These are phyloP conservation scores for Neofusicoccum sp. DNA, from an alignment of 2,329 filamentous ascomycete species.

Conservation along the genomic window DNA sequence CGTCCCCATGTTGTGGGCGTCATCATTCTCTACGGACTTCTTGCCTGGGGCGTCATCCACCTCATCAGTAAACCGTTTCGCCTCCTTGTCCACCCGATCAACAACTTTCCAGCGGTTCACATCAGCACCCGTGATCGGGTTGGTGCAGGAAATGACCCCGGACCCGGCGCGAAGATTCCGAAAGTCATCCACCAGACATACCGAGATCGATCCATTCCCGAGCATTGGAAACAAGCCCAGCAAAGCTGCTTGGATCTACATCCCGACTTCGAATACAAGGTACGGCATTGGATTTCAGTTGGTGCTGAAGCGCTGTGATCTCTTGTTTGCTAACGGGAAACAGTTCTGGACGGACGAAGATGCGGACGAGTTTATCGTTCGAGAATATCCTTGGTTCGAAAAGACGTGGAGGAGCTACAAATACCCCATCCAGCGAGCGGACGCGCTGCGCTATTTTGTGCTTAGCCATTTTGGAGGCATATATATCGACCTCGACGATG, in stretches of 20 bases:
- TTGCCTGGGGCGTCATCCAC: not conserved
- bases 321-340: too few relatives aligned
- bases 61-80: not conserved
- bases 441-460: constrained; percentile 28
- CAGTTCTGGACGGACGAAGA: constrained; percentile 24
- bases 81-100: not conserved
- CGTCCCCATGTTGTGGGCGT: not conserved
- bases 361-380: constrained; percentile 22
- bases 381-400: constrained; percentile 25
- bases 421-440: constrained; percentile 29
- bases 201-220: constrained; percentile 66
- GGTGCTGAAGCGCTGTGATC: not conserved
- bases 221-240: constrained; percentile 64
- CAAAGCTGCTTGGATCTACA: constrained; percentile 66
- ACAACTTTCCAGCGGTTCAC: not conserved
- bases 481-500: constrained; percentile 29
- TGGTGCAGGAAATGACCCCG: too few relatives aligned
- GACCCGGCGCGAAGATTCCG: constrained; percentile 49
- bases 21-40: not conserved
- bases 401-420: constrained; percentile 26
- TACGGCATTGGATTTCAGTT: constrained; percentile 30
- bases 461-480: constrained; percentile 28
- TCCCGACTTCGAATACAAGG: constrained; percentile 71
- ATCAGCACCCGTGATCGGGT: not conserved
- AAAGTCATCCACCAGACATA: constrained; percentile 79